These are phyloP conservation scores for Amanita muscaria DNA, from an alignment of 768 basidiomycete species.

Conservation along the genomic window DNA sequence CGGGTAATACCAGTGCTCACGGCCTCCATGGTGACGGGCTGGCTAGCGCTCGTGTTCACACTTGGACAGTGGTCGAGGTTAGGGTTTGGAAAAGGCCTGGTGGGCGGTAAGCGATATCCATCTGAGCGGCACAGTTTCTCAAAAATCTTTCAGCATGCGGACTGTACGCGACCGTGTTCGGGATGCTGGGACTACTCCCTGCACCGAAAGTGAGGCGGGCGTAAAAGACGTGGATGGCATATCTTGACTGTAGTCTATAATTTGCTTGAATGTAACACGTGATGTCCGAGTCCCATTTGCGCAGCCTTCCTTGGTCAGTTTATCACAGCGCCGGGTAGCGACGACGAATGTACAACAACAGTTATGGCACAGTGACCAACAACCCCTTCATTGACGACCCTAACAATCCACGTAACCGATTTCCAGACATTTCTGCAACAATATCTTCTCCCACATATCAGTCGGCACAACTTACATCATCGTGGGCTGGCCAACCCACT, in stretches of 20 bases:
- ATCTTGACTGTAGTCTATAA: not conserved
- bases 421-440: slow-evolving; percentile 47
- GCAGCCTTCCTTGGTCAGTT: slow-evolving; percentile 2
- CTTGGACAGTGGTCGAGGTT: slow-evolving; percentile 60
- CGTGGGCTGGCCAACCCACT: slow-evolving; percentile 22
- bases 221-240: slow-evolving; percentile 9
- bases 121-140: slow-evolving; percentile 2
- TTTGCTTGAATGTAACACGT: not conserved
- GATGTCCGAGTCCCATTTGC: slow-evolving; percentile 2
- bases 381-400: slow-evolving; percentile 63
- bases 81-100: slow-evolving; percentile 53
- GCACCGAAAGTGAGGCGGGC: slow-evolving; percentile 40
- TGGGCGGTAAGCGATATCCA: slow-evolving; percentile 43
- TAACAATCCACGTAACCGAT: slow-evolving; percentile 41
- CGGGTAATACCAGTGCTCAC: slow-evolving; percentile 65
- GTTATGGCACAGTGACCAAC: slow-evolving; percentile 37
- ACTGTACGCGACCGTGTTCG: slow-evolving; percentile 61
- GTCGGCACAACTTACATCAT: slow-evolving; percentile 26
- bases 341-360: slow-evolving; percentile 41
- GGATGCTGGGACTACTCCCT: slow-evolving; percentile 66
- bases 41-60: slow-evolving; percentile 51
- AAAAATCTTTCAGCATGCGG: slow-evolving; percentile 44
- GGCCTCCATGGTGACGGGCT: slow-evolving; percentile 59
- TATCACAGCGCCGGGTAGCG: too few relatives aligned
- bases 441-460: slow-evolving; percentile 11